Evolutionary conservation across 2,329 filamentous ascomycete genomes (phyloP).

Genomic region (Dothidotthia symphoricarpi): DNA sequence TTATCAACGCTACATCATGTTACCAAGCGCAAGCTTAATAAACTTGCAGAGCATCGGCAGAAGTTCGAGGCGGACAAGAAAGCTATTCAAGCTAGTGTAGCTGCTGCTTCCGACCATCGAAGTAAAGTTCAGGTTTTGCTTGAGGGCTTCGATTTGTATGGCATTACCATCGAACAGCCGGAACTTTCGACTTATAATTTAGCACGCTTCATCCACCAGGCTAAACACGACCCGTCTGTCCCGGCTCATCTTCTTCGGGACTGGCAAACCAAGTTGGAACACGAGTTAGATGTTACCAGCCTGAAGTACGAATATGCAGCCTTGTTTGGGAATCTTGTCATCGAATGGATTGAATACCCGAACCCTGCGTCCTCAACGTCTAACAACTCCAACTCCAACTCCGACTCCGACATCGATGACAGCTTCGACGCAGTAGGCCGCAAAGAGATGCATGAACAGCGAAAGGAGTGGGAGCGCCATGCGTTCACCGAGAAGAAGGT

Average conservation of each 20-base stretch:
- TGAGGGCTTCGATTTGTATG: constrained; percentile 18
- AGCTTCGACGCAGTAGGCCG: constrained; percentile 47
- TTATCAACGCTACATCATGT: constrained; percentile 29
- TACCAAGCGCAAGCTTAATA: constrained; percentile 25
- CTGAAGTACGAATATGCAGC: constrained; percentile 30
- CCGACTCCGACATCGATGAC: constrained; percentile 8
- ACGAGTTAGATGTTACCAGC: constrained; percentile 29
- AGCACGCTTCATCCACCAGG: constrained; percentile 26
- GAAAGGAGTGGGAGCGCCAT: constrained; percentile 53
- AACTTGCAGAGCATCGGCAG: constrained; percentile 20
- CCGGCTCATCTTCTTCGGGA: constrained; percentile 19
- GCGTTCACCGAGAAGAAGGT: constrained; percentile 54
- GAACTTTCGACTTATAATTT: constrained; percentile 19
- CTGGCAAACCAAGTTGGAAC: constrained; percentile 26
- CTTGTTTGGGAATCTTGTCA: constrained; percentile 28
- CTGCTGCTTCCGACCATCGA: constrained; percentile 3
- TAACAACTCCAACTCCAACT: constrained; percentile 1
- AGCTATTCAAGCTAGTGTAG: constrained; percentile 14
- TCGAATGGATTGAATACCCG: constrained; percentile 34
- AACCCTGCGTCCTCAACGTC: constrained; percentile 5
- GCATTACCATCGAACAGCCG: constrained; percentile 11
- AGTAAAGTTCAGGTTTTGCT: constrained; percentile 22
- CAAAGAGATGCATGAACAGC: constrained; percentile 45
- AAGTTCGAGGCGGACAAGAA: constrained; percentile 22
- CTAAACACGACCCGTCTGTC: constrained; percentile 28